Evolutionary conservation across 2,329 filamentous ascomycete species (phyloP).

Genomic region (Pseudogymnoascus sp.): DNA sequence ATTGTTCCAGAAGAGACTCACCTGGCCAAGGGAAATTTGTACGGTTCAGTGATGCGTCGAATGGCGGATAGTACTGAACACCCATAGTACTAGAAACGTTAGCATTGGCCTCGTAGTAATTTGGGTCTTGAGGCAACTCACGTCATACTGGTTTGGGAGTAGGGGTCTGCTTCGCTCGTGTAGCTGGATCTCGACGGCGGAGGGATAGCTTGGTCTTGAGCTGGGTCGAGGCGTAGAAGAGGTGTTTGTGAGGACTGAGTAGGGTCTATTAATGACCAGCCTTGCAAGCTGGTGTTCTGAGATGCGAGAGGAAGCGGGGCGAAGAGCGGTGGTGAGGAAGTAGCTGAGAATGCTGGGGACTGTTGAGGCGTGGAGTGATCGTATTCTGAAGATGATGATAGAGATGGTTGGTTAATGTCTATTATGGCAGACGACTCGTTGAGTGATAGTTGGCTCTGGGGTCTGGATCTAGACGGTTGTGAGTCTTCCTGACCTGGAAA

Average conservation of each 20-base stretch:
- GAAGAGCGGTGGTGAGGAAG: background rate
- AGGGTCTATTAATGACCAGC: conserved; percentile 1
- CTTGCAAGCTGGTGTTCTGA: background rate
- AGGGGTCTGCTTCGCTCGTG: background rate
- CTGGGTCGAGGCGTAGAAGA: background rate
- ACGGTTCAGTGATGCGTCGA: conserved; percentile 1
- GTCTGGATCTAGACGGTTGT: conserved; percentile 7
- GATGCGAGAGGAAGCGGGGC: background rate
- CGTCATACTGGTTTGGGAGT: conserved; percentile 3
- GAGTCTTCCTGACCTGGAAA: conserved; percentile 7
- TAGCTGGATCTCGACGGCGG: background rate
- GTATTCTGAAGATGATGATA: conserved; percentile 3
- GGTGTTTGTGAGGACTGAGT: background rate
- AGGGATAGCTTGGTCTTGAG: background rate
- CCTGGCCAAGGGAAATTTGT: conserved; percentile 3
- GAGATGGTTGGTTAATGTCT: background rate
- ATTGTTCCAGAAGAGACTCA: background rate
- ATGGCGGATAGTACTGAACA: background rate
- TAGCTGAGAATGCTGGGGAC: background rate
- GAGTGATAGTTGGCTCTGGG: background rate
- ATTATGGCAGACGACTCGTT: background rate
- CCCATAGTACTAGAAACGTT: background rate
- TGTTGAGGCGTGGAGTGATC: background rate
- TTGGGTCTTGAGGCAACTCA: background rate
- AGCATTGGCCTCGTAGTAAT: background rate